Evolutionary conservation across 306 rosid genomes (phyloP).

Genomic region (Oemleria cerasiformis): DNA sequence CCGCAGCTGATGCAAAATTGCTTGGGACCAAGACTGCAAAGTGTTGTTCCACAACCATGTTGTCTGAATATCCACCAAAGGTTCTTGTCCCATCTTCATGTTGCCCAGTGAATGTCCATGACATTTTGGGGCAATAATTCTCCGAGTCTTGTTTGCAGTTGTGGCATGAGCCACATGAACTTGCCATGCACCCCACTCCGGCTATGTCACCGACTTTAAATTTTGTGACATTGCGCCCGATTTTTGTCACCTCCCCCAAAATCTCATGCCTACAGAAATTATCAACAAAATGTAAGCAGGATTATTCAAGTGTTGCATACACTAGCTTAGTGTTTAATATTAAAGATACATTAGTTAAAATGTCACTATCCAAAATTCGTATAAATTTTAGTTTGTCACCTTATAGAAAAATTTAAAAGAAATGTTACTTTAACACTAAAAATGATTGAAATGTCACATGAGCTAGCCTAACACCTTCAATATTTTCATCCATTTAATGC

Average conservation of each 20-base stretch:
- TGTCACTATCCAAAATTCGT: no score
- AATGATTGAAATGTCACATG: no score
- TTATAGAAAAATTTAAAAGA: no score
- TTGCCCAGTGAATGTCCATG: constrained; percentile 56
- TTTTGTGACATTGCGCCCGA: constrained; percentile 61
- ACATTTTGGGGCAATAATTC: constrained; percentile 61
- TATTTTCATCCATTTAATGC: no score
- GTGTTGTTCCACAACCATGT: constrained; percentile 66
- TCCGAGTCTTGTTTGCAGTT: constrained; percentile 69
- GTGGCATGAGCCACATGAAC: constrained; percentile 74
- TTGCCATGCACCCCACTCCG: constrained; percentile 88
- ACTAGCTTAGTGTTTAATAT: no score
- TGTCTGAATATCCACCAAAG: constrained; percentile 83
- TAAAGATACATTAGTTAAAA: no score
- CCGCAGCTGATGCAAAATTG: constrained; percentile 69
- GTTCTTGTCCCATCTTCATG: constrained; percentile 49
- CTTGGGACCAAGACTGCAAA: constrained; percentile 67
- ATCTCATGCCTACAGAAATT: constrained; percentile 73
- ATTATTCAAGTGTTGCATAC: no score
- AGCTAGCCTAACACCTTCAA: no score
- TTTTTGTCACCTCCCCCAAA: constrained; percentile 63
- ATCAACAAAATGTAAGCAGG: no score
- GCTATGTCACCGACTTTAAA: constrained; percentile 79
- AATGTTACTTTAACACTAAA: no score
- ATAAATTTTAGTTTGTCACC: no score